Evolutionary conservation across 1,284 basidiomycete genomes (phyloP), one percentile per base, ranked within the genome.

Genomic region (Leucoagaricus sp.): DNA sequence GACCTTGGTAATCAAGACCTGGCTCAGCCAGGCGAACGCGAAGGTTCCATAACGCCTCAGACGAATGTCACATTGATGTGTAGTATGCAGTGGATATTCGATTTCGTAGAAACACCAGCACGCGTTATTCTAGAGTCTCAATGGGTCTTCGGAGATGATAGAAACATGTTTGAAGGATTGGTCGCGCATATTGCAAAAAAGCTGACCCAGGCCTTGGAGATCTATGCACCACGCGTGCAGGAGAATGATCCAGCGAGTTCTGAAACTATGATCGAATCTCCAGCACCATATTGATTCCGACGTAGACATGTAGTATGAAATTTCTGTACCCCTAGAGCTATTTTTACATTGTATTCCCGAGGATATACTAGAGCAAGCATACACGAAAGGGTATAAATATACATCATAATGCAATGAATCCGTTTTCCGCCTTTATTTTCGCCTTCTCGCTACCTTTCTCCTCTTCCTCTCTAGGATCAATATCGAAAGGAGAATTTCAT

Each of bases 91-190:
- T 49, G 47, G 51, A 28, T 21, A 17, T 46, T 55, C n/a, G 26
- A 49, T 51, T n/a, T 19, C 36, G 19, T 42, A 12, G 13, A 55
- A 29, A 31, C 56, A 59, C 58, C 46, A 50, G 34, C 57, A 64
- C 21, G 60, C 23, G 55, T 52, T 4, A 25, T 47, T 26, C 12
- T 89, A 4, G 69, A 77, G 53, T 80, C 83, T 58, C 75, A 82
- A 26, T 93, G 91, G 90, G 63, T 84, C 9, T 75, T 74, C 55
- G 93, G 92, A 0, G 66, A 60, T 21, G 85, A 92, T 34, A 67
- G 88, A 33, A 64, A 63, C 0, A 51, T 86, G 38, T 87, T 91
- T 44, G 89, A 93, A 64, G 83, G 83, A 38, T 87, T 94, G 59
- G 68, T 74, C 3, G 65, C 69, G 33, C 73, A 75, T 65, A 58